These are phyloP conservation scores for Tremellales sp. DNA, from an alignment of 1,284 basidiomycete genomes.

Conservation along the genomic window DNA sequence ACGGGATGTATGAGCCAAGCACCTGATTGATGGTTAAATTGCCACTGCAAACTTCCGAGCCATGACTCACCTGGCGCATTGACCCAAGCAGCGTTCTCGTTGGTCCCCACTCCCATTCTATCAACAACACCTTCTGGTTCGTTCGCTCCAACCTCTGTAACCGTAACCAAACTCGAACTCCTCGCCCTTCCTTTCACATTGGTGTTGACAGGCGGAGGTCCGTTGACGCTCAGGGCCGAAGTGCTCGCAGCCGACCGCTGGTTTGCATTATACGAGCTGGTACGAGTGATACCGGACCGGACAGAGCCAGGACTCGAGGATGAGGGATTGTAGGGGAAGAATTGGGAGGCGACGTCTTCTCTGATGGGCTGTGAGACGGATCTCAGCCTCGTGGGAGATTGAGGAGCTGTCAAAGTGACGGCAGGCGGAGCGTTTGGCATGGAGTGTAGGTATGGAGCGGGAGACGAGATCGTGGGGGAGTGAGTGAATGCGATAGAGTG, in stretches of 20 bases:
- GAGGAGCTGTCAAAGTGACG: conserved; percentile 34
- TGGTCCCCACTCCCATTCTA: conserved; percentile 72
- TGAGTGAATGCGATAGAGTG: not conserved
- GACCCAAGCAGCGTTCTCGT: conserved; percentile 97
- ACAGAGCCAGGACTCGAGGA: conserved; percentile 7
- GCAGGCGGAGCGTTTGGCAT: conserved; percentile 21
- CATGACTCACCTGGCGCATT: conserved; percentile 79
- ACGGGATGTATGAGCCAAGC: conserved; percentile 98
- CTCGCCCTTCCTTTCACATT: conserved; percentile 57
- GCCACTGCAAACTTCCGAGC: not conserved
- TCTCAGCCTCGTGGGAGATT: conserved; percentile 33
- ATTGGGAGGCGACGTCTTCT: conserved; percentile 35
- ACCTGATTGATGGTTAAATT: conserved; percentile 54
- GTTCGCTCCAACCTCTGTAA: conserved; percentile 77
- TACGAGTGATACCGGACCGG: conserved; percentile 2
- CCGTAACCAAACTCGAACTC: conserved; percentile 77
- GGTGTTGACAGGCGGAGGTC: not conserved
- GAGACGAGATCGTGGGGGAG: not conserved
- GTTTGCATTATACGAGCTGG: conserved; percentile 2
- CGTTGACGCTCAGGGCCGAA: not conserved
- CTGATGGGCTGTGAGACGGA: conserved; percentile 45
- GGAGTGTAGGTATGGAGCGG: not conserved
- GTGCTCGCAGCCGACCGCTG: conserved; percentile 5
- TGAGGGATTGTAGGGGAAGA: conserved; percentile 10
- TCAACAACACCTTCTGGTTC: conserved; percentile 71